Percentiles rank a stretch among this genome's conserved stretches.
Conservation (phyloP, 108 stramenopile species). For the Skeletonema tropicum region DNA sequence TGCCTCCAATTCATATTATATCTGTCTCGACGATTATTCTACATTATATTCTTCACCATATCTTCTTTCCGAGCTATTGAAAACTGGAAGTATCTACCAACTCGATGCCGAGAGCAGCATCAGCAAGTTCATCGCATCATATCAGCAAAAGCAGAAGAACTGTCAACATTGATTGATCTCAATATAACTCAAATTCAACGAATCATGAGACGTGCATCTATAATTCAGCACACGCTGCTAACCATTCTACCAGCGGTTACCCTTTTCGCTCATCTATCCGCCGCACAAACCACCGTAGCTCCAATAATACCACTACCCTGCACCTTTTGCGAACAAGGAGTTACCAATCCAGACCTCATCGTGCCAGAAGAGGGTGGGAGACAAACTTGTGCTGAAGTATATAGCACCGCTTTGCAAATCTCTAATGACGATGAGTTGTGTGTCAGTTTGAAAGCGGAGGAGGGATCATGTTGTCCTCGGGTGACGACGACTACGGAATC, state of each 20-base stretch:
- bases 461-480: background rate
- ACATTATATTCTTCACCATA: too few species aligned
- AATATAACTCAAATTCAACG: background rate
- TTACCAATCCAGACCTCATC: background rate
- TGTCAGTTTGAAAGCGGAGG: background rate
- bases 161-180: background rate
- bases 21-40: too few species aligned
- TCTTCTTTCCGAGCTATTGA: too few species aligned
- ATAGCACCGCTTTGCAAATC: background rate
- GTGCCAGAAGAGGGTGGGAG: background rate
- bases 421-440: background rate
- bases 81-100: too few species aligned
- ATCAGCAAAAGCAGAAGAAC: too few species aligned
- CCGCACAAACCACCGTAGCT: background rate
- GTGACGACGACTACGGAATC: too few species aligned
- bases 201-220: background rate
- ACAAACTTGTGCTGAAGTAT: background rate
- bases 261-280: background rate
- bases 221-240: background rate
- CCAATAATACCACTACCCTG: background rate
- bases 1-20: too few species aligned
- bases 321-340: background rate
- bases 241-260: background rate
- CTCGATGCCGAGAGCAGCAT: too few species aligned
- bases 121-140: too few species aligned